Percentiles rank a stretch among this genome's conserved stretches.
These are phyloP conservation scores for Micractinium sp. DNA, from an alignment of 139 green algal genomes.

Conservation along the genomic window DNA sequence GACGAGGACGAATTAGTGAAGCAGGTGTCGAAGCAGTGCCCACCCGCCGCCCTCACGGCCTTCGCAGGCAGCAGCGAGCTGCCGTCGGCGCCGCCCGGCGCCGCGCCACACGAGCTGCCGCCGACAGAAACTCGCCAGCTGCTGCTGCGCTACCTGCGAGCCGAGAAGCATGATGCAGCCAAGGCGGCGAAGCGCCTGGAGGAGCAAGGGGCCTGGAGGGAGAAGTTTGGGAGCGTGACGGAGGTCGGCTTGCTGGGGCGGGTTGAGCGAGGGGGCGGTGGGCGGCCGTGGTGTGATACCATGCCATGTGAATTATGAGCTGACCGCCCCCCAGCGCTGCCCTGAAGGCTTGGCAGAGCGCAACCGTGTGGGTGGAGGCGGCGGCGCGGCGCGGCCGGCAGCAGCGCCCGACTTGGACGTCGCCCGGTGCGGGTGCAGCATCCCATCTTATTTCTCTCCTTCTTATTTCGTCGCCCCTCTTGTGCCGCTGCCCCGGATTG, in stretches of 20 bases:
- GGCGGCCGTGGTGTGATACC: no score
- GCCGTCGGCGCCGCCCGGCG: background rate
- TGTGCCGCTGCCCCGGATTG: background rate
- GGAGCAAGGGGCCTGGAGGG: background rate
- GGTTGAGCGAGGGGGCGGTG: no score
- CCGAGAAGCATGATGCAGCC: background rate
- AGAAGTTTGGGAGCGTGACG: background rate
- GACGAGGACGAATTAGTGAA: background rate
- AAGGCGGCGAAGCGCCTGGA: background rate
- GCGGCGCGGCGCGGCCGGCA: no score
- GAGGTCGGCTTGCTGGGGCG: background rate
- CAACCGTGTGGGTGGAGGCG: no score
- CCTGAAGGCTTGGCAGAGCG: no score
- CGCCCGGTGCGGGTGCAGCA: no score
- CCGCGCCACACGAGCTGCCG: background rate
- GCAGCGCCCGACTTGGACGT: no score
- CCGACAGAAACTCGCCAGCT: background rate
- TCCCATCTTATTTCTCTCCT: no score
- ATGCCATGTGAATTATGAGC: no score
- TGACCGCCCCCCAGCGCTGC: no score
- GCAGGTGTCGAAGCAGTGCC: background rate
- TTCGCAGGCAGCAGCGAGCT: constrained; percentile 14
- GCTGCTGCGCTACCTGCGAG: constrained; percentile 15
- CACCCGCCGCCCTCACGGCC: background rate
- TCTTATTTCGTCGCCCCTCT: no score